These are phyloP conservation scores for Fusarium praegraminearum DNA, from an alignment of 2,329 filamentous ascomycete genomes.

Conservation along the genomic window DNA sequence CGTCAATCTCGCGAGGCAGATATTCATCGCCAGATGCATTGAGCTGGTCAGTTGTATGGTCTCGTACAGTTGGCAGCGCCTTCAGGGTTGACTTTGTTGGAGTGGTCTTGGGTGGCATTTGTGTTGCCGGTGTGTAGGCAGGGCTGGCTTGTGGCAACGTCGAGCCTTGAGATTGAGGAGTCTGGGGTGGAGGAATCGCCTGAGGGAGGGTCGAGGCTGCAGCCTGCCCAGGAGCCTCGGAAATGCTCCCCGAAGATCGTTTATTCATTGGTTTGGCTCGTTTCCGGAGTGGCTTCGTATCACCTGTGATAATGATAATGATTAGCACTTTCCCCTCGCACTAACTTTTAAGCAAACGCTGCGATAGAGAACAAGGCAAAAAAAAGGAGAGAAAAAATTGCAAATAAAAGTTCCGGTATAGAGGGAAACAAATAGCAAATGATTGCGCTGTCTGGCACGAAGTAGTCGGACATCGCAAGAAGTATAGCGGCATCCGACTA, in stretches of 20 bases:
- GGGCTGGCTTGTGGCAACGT: slow-evolving; percentile 59
- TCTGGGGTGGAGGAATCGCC: slow-evolving; percentile 63
- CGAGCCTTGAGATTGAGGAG: slow-evolving; percentile 64
- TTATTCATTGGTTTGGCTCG: slow-evolving; percentile 73
- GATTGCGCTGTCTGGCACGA: slow-evolving; percentile 32
- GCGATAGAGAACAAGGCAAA: slow-evolving; percentile 48
- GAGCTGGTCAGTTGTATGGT: slow-evolving; percentile 97
- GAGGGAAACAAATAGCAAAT: slow-evolving; percentile 21
- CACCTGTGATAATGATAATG: slow-evolving; percentile 56
- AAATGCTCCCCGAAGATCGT: slow-evolving; percentile 62
- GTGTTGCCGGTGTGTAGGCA: slow-evolving; percentile 55
- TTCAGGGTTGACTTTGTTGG: slow-evolving; percentile 89
- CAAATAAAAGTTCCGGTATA: slow-evolving; percentile 43
- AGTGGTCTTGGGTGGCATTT: slow-evolving; percentile 80
- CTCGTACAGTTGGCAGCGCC: slow-evolving; percentile 92
- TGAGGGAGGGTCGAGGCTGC: slow-evolving; percentile 59
- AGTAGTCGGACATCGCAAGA: slow-evolving; percentile 44
- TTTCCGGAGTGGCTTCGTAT: slow-evolving; percentile 63
- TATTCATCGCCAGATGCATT: slow-evolving; percentile 93
- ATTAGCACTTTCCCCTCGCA: slow-evolving; percentile 36
- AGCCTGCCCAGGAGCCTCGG: slow-evolving; percentile 69
- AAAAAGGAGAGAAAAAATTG: slow-evolving; percentile 48
- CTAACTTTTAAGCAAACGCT: not conserved
- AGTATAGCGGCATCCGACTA: slow-evolving; percentile 53
- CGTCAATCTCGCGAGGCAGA: slow-evolving; percentile 90